Conservation (phyloP, 768 basidiomycete genomes). For the Floccularia luteovirens region DNA sequence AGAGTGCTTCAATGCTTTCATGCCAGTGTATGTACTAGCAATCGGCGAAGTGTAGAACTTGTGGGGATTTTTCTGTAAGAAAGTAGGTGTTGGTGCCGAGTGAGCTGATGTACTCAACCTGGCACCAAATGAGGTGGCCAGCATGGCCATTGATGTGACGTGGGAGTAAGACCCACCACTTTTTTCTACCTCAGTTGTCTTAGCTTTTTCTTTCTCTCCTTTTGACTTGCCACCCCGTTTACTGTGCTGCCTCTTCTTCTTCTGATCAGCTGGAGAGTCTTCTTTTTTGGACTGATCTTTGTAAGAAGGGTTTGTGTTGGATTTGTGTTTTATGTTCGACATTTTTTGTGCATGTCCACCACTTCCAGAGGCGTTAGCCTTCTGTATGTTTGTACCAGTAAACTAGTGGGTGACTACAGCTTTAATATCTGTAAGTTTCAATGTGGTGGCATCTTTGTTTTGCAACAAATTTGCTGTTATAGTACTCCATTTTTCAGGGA, state of each 20-base stretch:
- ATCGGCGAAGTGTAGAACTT: not conserved
- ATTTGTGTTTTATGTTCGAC: not conserved
- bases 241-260: not conserved
- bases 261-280: not conserved
- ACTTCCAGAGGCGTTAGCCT: not conserved
- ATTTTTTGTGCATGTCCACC: not conserved
- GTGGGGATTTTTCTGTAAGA: not conserved
- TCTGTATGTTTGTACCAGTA: not conserved
- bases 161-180: not conserved
- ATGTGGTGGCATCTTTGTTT: not conserved
- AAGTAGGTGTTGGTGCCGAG: too few species aligned
- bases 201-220: not conserved
- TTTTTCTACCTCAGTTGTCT: not conserved
- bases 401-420: not conserved
- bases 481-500: not conserved
- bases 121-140: not conserved
- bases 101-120: not conserved
- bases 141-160: not conserved
- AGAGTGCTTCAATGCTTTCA: not conserved
- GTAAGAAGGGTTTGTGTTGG: not conserved
- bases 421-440: not conserved
- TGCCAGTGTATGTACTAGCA: not conserved
- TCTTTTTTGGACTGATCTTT: not conserved
- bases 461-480: not conserved
- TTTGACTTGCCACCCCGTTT: not conserved